Base-by-base conservation (phyloP, 805 yeast genomes). In the Jamesozyma hellenica region DNA sequence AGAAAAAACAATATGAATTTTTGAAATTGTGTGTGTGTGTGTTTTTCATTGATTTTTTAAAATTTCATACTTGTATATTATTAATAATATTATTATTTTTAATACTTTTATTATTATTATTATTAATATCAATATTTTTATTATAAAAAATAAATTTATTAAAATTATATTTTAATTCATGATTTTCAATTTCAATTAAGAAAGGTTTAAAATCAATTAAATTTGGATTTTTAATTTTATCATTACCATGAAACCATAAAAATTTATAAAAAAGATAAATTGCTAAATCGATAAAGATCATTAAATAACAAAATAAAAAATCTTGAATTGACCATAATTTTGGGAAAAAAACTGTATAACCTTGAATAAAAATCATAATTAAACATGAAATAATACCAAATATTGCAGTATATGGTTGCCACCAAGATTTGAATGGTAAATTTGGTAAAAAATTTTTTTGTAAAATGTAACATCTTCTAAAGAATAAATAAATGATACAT, bases 271-370 rank as follows among this genome's bases (percentile, higher is more conserved):
- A 55, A 8, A 72, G 23, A 42, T 63, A 77, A n/a, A 74, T 58
- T 1, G 49, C 68, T 27, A 75, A 50, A 41, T 68, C 69, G 36
- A 76, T 58, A 42, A 83, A 82, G 11, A 84, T 69, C 79, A 82
- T 79, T 43, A 85, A 65, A 53, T 85, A 85, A 51, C 73, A 72
- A 60, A 75, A 82, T 48, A 83, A 64, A 61, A 85, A 85, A 8
- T 67, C 63, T 42, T 76, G 67, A 15, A 70, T 68, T 15, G 67
- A 57, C 87, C 90, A 84, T 40, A 64, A 54, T 5, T 82, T 84
- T 12, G 78, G 77, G 34, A 78, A 56, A 59, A 85, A 83, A 1
- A 78, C 82, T 2, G 71, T 63, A 62, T 82, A 85, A 4, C 94
- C 94, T 44, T 74, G 75, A 19, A 77, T 61, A 56, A 75, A 60